Percentiles rank a stretch among this genome's conserved stretches.
These are phyloP conservation scores for Wickerhamiella domercqiae DNA, from an alignment of 805 yeast genomes.

Conservation along the genomic window DNA sequence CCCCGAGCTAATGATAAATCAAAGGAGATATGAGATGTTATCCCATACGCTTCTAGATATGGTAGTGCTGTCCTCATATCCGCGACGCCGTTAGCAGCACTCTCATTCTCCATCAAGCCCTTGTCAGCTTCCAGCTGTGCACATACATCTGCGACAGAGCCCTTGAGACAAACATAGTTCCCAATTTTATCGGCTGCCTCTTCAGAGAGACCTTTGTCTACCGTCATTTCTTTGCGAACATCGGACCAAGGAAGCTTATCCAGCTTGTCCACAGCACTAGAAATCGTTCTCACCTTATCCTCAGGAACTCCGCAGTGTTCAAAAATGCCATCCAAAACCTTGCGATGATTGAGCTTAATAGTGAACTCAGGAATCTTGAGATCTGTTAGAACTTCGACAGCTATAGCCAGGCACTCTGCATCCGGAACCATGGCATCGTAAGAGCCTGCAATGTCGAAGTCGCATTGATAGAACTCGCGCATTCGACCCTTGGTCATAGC, in stretches of 20 bases:
- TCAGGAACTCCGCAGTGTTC: constrained; percentile 87
- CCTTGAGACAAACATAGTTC: constrained; percentile 72
- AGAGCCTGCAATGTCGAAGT: constrained; percentile 88
- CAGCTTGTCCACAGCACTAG: constrained; percentile 91
- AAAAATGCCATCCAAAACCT: constrained; percentile 90
- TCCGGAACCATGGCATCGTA: constrained; percentile 95
- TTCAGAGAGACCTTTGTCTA: constrained; percentile 77
- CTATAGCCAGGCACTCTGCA: constrained; percentile 67
- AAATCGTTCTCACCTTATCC: constrained; percentile 83
- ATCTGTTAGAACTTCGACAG: constrained; percentile 70
- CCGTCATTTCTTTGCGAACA: constrained; percentile 82
- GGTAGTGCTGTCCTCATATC: constrained; percentile 66
- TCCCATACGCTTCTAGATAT: constrained; percentile 72
- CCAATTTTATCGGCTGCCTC: constrained; percentile 91
- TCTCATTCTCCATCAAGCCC: constrained; percentile 42
- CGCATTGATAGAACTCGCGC: constrained; percentile 99
- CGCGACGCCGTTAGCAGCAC: constrained; percentile 64
- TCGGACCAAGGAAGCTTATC: constrained; percentile 94
- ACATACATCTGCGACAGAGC: constrained; percentile 34
- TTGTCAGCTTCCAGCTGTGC: constrained; percentile 41
- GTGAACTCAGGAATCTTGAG: constrained; percentile 83
- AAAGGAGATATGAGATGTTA: constrained; percentile 44
- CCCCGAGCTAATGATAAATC: constrained; percentile 96
- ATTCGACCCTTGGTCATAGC: constrained; percentile 99
- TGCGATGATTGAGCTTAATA: constrained; percentile 86